These are phyloP conservation scores for Cyclotella atomus DNA, from an alignment of 108 stramenopile genomes.

Conservation along the genomic window DNA sequence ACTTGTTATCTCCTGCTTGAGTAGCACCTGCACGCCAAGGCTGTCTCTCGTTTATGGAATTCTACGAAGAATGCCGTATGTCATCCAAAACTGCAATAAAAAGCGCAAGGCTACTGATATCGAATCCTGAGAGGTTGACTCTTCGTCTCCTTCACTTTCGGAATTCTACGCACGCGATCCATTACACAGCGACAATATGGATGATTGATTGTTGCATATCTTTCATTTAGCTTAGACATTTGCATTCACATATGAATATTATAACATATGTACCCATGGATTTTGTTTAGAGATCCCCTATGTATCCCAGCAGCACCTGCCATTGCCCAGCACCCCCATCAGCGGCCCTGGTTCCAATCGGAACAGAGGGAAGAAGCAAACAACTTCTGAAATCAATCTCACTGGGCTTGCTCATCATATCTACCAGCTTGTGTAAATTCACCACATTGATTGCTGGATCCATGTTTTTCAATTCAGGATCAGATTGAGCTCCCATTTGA, in stretches of 20 bases:
- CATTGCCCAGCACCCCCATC: conserved; percentile 52
- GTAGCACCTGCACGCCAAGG: neutral
- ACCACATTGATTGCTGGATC: conserved; percentile 90
- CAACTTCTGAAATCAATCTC: conserved; percentile 88
- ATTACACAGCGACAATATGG: too few species aligned
- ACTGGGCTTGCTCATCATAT: conserved; percentile 84
- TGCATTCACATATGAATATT: neutral
- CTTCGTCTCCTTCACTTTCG: too few species aligned
- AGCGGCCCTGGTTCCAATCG: conserved; percentile 40
- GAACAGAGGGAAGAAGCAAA: conserved; percentile 73
- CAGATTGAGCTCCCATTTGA: conserved; percentile 61
- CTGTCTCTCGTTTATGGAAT: neutral
- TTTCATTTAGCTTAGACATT: neutral
- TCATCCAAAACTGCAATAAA: neutral
- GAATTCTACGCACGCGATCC: too few species aligned
- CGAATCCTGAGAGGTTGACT: neutral
- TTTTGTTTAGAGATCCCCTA: conserved; percentile 70
- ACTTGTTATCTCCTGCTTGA: too few species aligned
- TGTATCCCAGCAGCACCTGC: too few species aligned
- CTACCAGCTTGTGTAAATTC: conserved; percentile 84
- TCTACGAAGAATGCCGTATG: neutral
- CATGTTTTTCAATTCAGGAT: conserved; percentile 66
- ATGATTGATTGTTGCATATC: too few species aligned
- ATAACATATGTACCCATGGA: neutral
- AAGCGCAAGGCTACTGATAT: neutral